Percentiles rank a stretch among this genome's conserved stretches.
Evolutionary conservation across 257 asterid genomes (phyloP).

Genomic region (Capsicum pubescens): DNA sequence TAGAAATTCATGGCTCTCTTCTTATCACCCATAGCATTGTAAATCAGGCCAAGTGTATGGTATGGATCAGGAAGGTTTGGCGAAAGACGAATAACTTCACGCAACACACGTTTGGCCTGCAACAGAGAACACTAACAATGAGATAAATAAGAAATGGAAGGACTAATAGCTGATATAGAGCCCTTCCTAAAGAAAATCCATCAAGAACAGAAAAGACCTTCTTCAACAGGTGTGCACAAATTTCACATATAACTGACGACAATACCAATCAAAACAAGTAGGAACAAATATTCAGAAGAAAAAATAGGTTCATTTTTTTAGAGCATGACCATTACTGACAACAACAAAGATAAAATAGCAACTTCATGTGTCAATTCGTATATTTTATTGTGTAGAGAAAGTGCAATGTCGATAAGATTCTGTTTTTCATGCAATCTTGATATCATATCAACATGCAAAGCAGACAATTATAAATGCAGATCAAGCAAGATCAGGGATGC

Average conservation of each 20-base stretch:
- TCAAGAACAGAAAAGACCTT: constrained; percentile 1
- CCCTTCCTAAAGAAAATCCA: constrained; percentile 12
- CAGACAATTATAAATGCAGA: background rate
- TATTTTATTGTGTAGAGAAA: background rate
- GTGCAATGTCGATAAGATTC: background rate
- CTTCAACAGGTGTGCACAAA: constrained; percentile 18
- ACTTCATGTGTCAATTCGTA: background rate
- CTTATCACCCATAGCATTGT: constrained; percentile 59
- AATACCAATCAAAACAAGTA: background rate
- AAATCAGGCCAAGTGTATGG: constrained; percentile 78
- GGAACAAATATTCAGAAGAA: constrained; percentile 11
- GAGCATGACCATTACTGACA: background rate
- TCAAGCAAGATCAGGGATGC: constrained; percentile 24
- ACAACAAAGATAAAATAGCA: background rate
- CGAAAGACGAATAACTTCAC: constrained; percentile 75
- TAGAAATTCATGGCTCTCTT: constrained; percentile 69
- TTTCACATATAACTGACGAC: background rate
- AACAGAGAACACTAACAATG: constrained; percentile 37
- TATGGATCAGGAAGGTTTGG: constrained; percentile 81
- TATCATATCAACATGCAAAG: constrained; percentile 1
- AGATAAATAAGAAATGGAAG: constrained; percentile 30
- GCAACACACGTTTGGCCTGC: constrained; percentile 69
- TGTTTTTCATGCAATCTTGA: background rate
- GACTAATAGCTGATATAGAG: constrained; percentile 27
- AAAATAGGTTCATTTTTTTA: background rate